phyloP scores from a whole-genome alignment of 768 basidiomycete species.

The Agaricus subrufescens region DNA sequence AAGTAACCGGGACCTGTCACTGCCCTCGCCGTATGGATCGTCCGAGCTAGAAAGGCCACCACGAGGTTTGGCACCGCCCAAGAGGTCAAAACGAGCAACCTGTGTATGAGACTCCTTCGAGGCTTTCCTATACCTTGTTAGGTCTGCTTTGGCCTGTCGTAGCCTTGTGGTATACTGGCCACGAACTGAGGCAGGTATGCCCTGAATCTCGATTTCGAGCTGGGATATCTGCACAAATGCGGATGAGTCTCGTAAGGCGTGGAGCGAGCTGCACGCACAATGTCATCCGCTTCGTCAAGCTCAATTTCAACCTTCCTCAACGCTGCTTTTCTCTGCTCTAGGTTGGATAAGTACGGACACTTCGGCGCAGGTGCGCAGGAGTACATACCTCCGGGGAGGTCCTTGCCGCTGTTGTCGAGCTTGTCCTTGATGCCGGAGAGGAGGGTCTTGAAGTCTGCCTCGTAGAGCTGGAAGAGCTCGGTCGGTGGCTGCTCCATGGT shows the following conservation, averaged over 20 bases:
- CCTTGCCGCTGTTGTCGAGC: slow-evolving; percentile 65
- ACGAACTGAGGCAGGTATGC: slow-evolving; percentile 82
- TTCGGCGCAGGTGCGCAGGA: neutral
- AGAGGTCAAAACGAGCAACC: slow-evolving; percentile 63
- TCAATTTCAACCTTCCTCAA: slow-evolving; percentile 82
- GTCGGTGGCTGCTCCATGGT: slow-evolving; percentile 66
- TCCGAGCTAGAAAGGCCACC: slow-evolving; percentile 38
- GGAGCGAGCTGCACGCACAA: slow-evolving; percentile 43
- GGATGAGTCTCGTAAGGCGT: neutral
- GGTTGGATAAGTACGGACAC: neutral
- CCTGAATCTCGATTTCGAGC: slow-evolving; percentile 91
- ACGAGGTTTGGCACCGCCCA: slow-evolving; percentile 20
- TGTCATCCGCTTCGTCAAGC: slow-evolving; percentile 92
- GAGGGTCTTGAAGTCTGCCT: slow-evolving; percentile 78
- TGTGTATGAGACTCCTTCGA: slow-evolving; percentile 69
- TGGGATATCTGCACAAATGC: slow-evolving; percentile 65
- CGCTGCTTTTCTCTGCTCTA: slow-evolving; percentile 79
- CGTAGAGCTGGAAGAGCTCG: slow-evolving; percentile 73
- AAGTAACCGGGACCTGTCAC: slow-evolving; percentile 69
- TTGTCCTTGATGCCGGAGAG: slow-evolving; percentile 66
- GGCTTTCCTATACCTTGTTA: slow-evolving; percentile 71
- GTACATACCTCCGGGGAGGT: slow-evolving; percentile 60
- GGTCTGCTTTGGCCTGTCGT: slow-evolving; percentile 62
- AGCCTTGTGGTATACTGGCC: slow-evolving; percentile 64
- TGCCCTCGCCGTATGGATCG: slow-evolving; percentile 64